Conservation (phyloP, 192 early-diverging fungal genomes). For the Coemansia sp. region DNA sequence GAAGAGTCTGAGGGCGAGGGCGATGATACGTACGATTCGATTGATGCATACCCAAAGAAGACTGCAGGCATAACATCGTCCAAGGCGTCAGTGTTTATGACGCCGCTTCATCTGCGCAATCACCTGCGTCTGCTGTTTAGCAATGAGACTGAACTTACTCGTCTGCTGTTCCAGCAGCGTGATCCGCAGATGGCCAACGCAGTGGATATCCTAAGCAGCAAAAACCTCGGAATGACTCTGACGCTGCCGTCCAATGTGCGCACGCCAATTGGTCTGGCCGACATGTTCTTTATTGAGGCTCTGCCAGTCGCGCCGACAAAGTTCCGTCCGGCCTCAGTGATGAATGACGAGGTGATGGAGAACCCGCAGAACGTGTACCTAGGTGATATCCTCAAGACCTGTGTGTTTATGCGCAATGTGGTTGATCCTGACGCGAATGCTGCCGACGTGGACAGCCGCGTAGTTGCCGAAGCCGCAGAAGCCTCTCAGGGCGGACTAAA, state of each 20-base stretch:
- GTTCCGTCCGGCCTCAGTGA: slow-evolving; percentile 90
- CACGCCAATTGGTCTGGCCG: slow-evolving; percentile 56
- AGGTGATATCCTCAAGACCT: slow-evolving; percentile 78
- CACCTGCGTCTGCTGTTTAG: slow-evolving; percentile 75
- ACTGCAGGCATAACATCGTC: slow-evolving; percentile 17
- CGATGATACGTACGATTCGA: slow-evolving; percentile 21
- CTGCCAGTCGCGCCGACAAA: slow-evolving; percentile 88
- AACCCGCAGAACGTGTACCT: slow-evolving; percentile 94
- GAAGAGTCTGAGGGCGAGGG: slow-evolving; percentile 46
- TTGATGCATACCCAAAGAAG: slow-evolving; percentile 41
- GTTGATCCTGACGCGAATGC: slow-evolving; percentile 26
- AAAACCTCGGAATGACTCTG: slow-evolving; percentile 19
- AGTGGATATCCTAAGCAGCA: slow-evolving; percentile 16
- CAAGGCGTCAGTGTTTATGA: slow-evolving; percentile 51
- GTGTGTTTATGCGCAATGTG: slow-evolving; percentile 64
- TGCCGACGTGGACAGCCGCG: slow-evolving; percentile 16
- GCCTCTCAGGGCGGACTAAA: slow-evolving; percentile 17
- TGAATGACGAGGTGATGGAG: slow-evolving; percentile 87
- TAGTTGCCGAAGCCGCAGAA: slow-evolving; percentile 21
- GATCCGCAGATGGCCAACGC: slow-evolving; percentile 51
- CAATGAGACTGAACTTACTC: slow-evolving; percentile 72
- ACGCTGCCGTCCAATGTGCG: slow-evolving; percentile 40
- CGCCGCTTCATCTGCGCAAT: slow-evolving; percentile 77
- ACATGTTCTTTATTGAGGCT: slow-evolving; percentile 94
- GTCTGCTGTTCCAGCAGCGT: slow-evolving; percentile 79